Percentiles rank a stretch among this genome's conserved stretches.
phyloP scores from a whole-genome alignment of 495 filamentous ascomycete genomes.

The Daldinia bambusicola region DNA sequence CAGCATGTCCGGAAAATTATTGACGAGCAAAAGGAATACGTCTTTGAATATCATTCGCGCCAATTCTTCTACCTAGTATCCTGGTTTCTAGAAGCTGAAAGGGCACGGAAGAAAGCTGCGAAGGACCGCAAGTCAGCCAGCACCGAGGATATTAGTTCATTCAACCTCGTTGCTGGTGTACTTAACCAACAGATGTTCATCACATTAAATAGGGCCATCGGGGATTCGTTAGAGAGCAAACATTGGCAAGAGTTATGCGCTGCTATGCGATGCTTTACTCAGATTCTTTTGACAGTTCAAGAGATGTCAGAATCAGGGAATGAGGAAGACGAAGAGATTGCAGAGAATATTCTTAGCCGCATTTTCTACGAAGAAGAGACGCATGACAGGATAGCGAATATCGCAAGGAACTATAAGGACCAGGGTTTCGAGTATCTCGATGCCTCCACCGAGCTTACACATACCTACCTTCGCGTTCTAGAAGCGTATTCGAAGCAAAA shows the following conservation, averaged over 20 bases:
- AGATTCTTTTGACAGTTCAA: constrained; percentile 89
- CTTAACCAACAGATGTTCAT: constrained; percentile 94
- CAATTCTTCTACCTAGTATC: constrained; percentile 94
- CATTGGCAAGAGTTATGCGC: constrained; percentile 87
- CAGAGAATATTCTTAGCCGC: constrained; percentile 94
- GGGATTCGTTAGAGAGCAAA: constrained; percentile 79
- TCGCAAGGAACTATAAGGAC: constrained; percentile 85
- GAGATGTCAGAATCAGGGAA: constrained; percentile 87
- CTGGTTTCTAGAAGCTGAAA: constrained; percentile 95
- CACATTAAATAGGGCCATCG: constrained; percentile 83
- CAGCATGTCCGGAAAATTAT: constrained; percentile 85
- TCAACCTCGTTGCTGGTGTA: constrained; percentile 85
- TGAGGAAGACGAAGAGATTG: constrained; percentile 97
- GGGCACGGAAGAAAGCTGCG: constrained; percentile 71
- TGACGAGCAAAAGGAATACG: constrained; percentile 88
- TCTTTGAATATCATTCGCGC: constrained; percentile 73
- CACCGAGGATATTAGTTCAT: constrained; percentile 75
- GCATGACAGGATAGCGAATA: constrained; percentile 82
- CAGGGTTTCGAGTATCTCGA: constrained; percentile 95
- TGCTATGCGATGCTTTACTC: constrained; percentile 89
- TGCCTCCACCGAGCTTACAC: constrained; percentile 87
- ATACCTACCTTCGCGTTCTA: constrained; percentile 91
- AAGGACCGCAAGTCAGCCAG: constrained; percentile 55
- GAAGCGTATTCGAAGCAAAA: constrained; percentile 96
- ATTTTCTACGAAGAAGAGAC: constrained; percentile 98